Evolutionary conservation across 1,284 basidiomycete species (phyloP).

Genomic region (Leccinum glutinopallens): DNA sequence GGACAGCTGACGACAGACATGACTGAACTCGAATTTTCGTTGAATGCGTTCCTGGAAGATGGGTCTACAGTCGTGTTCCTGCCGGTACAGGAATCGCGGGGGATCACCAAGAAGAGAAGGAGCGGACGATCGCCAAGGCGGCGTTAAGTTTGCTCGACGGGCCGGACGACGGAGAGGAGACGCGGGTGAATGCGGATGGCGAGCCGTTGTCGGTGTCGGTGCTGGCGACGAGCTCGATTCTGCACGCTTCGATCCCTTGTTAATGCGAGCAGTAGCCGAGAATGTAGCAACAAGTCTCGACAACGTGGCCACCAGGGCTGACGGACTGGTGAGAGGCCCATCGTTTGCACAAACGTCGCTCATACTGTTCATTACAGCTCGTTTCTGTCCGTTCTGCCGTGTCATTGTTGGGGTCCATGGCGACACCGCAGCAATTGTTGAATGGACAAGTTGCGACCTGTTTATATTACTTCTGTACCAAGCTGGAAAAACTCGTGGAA

Average conservation of each 20-base stretch:
- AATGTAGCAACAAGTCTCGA: conserved; percentile 71
- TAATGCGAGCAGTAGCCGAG: conserved; percentile 79
- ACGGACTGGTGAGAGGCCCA: conserved; percentile 60
- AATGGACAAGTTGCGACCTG: conserved; percentile 81
- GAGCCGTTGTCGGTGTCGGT: conserved; percentile 7
- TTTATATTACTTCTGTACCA: conserved; percentile 75
- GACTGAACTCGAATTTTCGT: no score
- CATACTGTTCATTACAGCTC: conserved; percentile 46
- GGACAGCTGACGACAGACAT: no score
- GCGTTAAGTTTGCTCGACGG: conserved; percentile 62
- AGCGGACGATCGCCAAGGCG: conserved; percentile 85
- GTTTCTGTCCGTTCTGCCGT: conserved; percentile 78
- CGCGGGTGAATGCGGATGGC: conserved; percentile 8
- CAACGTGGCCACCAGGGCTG: conserved; percentile 59
- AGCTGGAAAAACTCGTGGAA: conserved; percentile 67
- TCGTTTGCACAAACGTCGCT: not conserved
- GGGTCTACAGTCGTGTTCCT: not conserved
- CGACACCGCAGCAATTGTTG: conserved; percentile 73
- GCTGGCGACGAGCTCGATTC: conserved; percentile 61
- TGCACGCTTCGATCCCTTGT: conserved; percentile 88
- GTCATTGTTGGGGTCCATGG: conserved; percentile 72
- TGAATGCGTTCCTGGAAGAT: no score
- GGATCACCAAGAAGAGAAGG: conserved; percentile 75
- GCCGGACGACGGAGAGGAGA: conserved; percentile 15
- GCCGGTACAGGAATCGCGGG: conserved; percentile 10